These are phyloP conservation scores for Xylaria castorea DNA, from an alignment of 495 filamentous ascomycete genomes.

Conservation along the genomic window DNA sequence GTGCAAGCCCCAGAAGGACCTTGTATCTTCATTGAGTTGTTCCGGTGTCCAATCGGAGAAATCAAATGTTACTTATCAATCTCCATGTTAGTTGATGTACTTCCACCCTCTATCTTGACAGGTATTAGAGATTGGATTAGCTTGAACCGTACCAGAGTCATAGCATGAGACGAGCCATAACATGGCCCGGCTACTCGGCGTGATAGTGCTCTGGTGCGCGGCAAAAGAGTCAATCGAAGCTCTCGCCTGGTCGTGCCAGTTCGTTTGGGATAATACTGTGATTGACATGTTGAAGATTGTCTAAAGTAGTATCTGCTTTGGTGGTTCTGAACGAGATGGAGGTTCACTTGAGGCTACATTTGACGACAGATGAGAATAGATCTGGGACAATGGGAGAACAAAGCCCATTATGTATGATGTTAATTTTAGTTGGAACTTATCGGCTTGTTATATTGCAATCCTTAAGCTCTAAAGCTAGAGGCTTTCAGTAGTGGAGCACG, in stretches of 20 bases:
- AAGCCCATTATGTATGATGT: background rate
- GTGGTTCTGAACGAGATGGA: background rate
- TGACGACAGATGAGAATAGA: background rate
- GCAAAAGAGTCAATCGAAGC: conserved; percentile 11
- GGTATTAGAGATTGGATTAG: background rate
- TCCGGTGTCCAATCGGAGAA: conserved; percentile 23
- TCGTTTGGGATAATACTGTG: background rate
- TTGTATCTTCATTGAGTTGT: conserved; percentile 21
- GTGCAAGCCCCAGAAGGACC: conserved; percentile 8
- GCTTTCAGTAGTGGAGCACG: background rate
- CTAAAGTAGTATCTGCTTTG: background rate
- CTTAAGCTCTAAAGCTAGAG: background rate
- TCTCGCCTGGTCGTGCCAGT: conserved; percentile 14
- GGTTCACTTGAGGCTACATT: background rate
- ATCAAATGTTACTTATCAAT: conserved; percentile 12
- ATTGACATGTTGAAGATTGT: conserved; percentile 16
- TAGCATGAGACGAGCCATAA: conserved; percentile 12
- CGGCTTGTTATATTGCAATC: background rate
- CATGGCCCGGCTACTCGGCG: background rate
- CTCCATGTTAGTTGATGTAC: background rate
- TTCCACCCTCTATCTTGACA: background rate
- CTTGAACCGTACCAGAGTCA: conserved; percentile 12
- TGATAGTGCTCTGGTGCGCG: background rate
- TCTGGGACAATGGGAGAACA: background rate
- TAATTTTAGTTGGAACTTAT: background rate